Evolutionary conservation across 306 rosid genomes (phyloP).

Genomic region (Castanopsis chinensis): DNA sequence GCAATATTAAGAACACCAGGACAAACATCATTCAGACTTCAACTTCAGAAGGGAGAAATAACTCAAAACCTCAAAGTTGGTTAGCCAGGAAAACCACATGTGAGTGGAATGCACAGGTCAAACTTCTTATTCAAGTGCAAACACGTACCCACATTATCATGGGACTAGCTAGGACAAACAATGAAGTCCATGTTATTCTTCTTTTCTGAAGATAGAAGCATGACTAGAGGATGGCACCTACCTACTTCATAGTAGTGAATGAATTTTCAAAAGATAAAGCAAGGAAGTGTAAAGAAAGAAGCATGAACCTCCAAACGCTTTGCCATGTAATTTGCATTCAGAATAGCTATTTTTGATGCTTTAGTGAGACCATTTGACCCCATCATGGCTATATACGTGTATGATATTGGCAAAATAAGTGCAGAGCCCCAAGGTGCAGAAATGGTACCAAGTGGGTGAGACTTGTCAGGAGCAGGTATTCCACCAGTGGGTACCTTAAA

Average conservation of each 20-base stretch:
- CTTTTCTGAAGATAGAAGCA: neutral
- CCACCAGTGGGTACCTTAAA: conserved; percentile 83
- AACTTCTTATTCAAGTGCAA: neutral
- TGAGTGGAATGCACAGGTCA: neutral
- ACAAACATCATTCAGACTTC: neutral
- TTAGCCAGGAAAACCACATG: neutral
- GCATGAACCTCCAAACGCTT: conserved; percentile 84
- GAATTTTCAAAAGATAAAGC: neutral
- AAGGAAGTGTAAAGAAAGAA: conserved; percentile 17
- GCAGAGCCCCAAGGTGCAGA: conserved; percentile 99
- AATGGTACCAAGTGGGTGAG: conserved; percentile 91
- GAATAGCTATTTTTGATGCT: conserved; percentile 94
- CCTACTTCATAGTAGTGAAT: neutral
- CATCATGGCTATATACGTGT: conserved; percentile 98
- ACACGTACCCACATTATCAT: neutral
- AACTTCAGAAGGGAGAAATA: neutral
- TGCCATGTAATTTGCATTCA: conserved; percentile 98
- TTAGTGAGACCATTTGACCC: conserved; percentile 95
- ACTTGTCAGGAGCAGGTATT: conserved; percentile 74
- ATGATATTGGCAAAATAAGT: conserved; percentile 95
- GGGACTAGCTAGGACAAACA: neutral
- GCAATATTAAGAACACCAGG: conserved; percentile 17
- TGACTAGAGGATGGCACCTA: neutral
- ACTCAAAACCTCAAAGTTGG: neutral
- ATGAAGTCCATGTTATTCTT: neutral